Evolutionary conservation across 2,329 filamentous ascomycete species (phyloP), one percentile per base, ranked within the genome.

Genomic region (Sarocladiaceae sp.): DNA sequence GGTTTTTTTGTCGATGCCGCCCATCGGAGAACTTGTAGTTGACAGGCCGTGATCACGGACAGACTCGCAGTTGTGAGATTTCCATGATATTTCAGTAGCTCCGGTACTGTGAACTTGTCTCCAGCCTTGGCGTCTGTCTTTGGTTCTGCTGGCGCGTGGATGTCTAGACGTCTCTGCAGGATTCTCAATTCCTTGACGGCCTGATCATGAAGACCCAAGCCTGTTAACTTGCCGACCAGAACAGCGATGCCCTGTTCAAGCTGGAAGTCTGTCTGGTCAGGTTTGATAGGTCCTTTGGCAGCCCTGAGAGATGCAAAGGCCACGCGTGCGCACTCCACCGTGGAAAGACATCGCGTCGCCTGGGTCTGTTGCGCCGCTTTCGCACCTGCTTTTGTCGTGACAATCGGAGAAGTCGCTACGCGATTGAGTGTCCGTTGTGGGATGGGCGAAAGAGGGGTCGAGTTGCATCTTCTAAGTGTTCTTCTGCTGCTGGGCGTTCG

Each of bases 221-320:
- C 66, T 12, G 88, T 65, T 1, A 90, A 67, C 56, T 82, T 87
- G 31, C 76, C 76, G 31, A 83, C 63, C 44, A 90, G 71, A 0
- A 82, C 79, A 13, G 83, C 76, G 72, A 87, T 85, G 44, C 85
- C 86, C 47, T 72, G 80, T 57, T 90, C 86, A 3, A 90, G 61
- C 56, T 90, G 84, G 31, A 85, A 65, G 34, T 76, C 72, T 1
- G 78, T 73, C n/a, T 82, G 65, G 9, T 73, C 64, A 9, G 79
- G 64, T 7, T 73, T 69, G 5, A 74, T 64, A 1, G 73, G 65
- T 20, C 73, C 67, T 42, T 84, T 76, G 19, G 80, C 55, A 21
- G 72, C 69, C 41, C 82, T 72, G 31, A 90, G 66, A 41, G 78
- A 80, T 6, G 73, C 65, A 55, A 90, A 87, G 2, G 82, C 83